These are phyloP conservation scores for Ophiostoma ips DNA, from an alignment of 2,329 filamentous ascomycete genomes.

Conservation along the genomic window DNA sequence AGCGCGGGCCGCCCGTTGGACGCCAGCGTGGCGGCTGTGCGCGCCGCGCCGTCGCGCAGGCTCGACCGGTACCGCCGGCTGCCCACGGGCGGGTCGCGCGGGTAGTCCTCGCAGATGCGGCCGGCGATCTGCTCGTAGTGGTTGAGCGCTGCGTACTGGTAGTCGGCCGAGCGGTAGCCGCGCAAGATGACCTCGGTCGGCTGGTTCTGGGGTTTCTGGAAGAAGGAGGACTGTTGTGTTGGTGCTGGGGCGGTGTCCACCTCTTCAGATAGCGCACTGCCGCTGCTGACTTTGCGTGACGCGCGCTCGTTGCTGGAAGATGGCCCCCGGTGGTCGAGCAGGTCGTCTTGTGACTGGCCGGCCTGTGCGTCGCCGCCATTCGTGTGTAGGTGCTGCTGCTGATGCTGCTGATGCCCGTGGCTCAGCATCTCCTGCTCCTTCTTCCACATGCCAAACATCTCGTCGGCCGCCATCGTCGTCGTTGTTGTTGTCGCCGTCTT, in stretches of 20 bases:
- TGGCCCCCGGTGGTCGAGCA: slow-evolving; percentile 3
- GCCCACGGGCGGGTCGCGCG: slow-evolving; percentile 63
- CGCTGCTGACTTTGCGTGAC: slow-evolving; percentile 15
- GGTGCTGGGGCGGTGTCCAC: slow-evolving; percentile 14
- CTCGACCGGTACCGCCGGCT: slow-evolving; percentile 60
- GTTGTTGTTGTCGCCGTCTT: slow-evolving; percentile 43
- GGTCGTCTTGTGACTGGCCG: slow-evolving; percentile 12
- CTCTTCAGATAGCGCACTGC: slow-evolving; percentile 3
- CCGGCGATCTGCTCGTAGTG: slow-evolving; percentile 82
- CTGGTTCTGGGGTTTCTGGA: slow-evolving; percentile 18
- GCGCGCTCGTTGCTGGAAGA: neutral
- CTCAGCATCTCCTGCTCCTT: slow-evolving; percentile 25
- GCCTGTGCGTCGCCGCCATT: slow-evolving; percentile 12
- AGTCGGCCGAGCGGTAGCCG: slow-evolving; percentile 52
- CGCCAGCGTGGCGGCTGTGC: slow-evolving; percentile 19
- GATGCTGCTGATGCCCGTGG: neutral
- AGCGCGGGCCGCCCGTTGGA: slow-evolving; percentile 42
- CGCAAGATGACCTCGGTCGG: slow-evolving; percentile 70
- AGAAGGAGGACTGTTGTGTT: neutral
- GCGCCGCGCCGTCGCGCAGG: slow-evolving; percentile 57
- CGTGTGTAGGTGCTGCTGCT: slow-evolving; percentile 3
- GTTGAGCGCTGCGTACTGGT: slow-evolving; percentile 76
- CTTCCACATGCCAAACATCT: slow-evolving; percentile 46
- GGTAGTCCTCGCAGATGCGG: slow-evolving; percentile 83
- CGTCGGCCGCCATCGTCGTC: slow-evolving; percentile 38